Evolutionary conservation across 805 yeast genomes (phyloP).

Genomic region (Starmerella davenportii): DNA sequence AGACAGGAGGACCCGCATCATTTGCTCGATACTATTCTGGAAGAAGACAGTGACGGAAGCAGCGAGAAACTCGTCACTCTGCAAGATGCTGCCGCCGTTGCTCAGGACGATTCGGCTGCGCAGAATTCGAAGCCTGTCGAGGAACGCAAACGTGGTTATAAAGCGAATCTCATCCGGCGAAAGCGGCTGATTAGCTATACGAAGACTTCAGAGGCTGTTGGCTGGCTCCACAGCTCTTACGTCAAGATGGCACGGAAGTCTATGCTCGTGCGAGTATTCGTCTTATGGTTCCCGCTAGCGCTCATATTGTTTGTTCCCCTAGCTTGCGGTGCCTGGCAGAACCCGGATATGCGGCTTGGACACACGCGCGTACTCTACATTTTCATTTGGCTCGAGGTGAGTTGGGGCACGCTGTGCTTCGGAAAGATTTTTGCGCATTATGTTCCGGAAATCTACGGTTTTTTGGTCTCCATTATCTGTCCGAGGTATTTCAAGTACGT

Average conservation of each 20-base stretch:
- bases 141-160: slow-evolving; percentile 10
- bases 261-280: slow-evolving; percentile 20
- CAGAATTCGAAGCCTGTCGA: neutral
- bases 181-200: slow-evolving; percentile 12
- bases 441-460: slow-evolving; percentile 19
- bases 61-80: slow-evolving; percentile 10
- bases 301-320: slow-evolving; percentile 24
- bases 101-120: slow-evolving; percentile 4
- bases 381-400: slow-evolving; percentile 27
- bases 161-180: slow-evolving; percentile 14
- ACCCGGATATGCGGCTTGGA: slow-evolving; percentile 20
- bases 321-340: slow-evolving; percentile 25
- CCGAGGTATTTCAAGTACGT: slow-evolving; percentile 21
- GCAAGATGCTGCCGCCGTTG: slow-evolving; percentile 13
- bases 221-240: slow-evolving; percentile 11
- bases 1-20: slow-evolving; percentile 13
- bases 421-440: slow-evolving; percentile 22
- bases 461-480: slow-evolving; percentile 20
- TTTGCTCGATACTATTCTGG: slow-evolving; percentile 14
- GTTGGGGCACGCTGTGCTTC: slow-evolving; percentile 25
- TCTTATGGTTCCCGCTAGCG: slow-evolving; percentile 26
- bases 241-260: slow-evolving; percentile 12
- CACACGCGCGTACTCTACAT: slow-evolving; percentile 24
- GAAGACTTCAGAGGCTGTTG: slow-evolving; percentile 8
- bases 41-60: slow-evolving; percentile 13